Conservation (phyloP, 108 stramenopile species). For the Licmophora abbreviata region DNA sequence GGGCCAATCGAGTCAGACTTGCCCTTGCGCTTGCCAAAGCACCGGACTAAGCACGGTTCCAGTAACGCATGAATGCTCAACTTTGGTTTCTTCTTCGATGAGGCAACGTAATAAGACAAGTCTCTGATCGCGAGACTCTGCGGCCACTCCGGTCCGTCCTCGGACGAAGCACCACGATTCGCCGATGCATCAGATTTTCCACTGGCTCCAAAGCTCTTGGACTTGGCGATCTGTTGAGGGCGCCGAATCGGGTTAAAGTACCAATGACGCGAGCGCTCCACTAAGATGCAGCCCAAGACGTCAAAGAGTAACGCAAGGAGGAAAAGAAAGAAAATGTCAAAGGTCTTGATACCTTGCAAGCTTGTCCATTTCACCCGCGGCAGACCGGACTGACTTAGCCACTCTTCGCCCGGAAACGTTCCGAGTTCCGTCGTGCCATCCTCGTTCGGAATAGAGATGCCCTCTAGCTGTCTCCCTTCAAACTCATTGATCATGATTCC, state of each 20-base stretch:
- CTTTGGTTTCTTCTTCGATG: neutral
- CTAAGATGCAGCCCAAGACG: constrained; percentile 11
- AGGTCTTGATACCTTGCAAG: constrained; percentile 16
- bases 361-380: constrained; percentile 3
- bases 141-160: neutral
- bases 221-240: constrained; percentile 11
- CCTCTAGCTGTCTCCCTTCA: neutral
- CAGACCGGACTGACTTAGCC: neutral
- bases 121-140: neutral
- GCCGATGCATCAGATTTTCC: neutral
- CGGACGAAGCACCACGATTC: neutral
- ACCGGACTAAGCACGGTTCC: neutral
- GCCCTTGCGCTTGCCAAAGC: neutral
- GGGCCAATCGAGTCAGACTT: neutral
- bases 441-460: neutral
- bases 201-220: neutral
- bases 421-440: too few species aligned
- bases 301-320: constrained; percentile 26
- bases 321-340: constrained; percentile 28
- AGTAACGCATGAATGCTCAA: neutral
- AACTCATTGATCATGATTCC: constrained; percentile 17
- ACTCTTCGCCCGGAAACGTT: neutral
- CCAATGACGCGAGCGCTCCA: constrained; percentile 17
- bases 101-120: neutral
- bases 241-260: constrained; percentile 27